Conservation (phyloP, 352 stramenopile genomes). For the Thalassiosira mediterranea region DNA sequence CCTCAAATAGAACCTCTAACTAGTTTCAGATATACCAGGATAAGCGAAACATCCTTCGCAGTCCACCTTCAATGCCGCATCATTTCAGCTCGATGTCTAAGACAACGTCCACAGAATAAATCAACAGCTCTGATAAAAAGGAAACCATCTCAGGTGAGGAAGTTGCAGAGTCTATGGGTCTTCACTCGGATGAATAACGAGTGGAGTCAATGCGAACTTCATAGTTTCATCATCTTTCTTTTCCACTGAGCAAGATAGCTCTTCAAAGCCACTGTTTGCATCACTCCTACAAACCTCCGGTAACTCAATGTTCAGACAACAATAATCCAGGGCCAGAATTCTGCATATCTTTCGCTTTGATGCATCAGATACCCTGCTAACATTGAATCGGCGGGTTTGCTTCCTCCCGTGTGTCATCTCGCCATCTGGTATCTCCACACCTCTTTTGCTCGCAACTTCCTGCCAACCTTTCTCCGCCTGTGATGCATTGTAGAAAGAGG, state of each 20-base stretch:
- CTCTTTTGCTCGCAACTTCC: slow-evolving; percentile 38
- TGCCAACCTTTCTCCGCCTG: slow-evolving; percentile 45
- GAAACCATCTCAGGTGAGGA: no score
- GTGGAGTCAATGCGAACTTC: background rate
- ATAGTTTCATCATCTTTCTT: background rate
- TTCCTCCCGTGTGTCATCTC: slow-evolving; percentile 50
- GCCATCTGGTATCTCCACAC: slow-evolving; percentile 38
- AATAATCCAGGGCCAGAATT: slow-evolving; percentile 57
- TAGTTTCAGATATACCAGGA: no score
- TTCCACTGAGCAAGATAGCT: background rate
- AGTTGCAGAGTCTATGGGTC: no score
- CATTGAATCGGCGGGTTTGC: slow-evolving; percentile 42
- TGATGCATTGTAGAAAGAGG: slow-evolving; percentile 48
- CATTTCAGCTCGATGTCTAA: no score
- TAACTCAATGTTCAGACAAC: slow-evolving; percentile 56
- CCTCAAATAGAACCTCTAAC: no score
- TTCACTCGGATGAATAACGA: background rate
- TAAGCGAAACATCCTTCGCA: no score
- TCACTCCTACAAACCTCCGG: slow-evolving; percentile 39
- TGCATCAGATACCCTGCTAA: slow-evolving; percentile 30
- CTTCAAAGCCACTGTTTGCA: background rate
- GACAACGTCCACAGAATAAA: no score
- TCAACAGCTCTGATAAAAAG: no score
- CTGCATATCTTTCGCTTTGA: slow-evolving; percentile 53
- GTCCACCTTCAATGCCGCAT: no score